phyloP scores from a whole-genome alignment of 768 basidiomycete genomes.

The Imleria badia region DNA sequence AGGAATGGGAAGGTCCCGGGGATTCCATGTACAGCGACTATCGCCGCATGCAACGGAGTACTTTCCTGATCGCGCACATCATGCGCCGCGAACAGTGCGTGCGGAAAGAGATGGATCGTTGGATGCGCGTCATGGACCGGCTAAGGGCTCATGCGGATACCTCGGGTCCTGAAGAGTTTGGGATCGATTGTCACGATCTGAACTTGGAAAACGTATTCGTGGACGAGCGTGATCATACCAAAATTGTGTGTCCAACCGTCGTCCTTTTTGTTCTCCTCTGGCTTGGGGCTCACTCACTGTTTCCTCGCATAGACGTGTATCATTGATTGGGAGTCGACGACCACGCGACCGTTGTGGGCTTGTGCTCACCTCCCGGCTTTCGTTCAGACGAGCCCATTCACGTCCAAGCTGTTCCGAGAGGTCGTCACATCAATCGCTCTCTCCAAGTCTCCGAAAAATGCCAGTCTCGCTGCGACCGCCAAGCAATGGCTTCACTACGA shows the following conservation, averaged over 20 bases:
- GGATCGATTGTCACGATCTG: constrained; percentile 82
- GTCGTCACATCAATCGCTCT: constrained; percentile 51
- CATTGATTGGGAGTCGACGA: constrained; percentile 93
- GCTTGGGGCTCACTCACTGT: background rate
- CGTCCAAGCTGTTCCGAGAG: constrained; percentile 66
- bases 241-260: constrained; percentile 54
- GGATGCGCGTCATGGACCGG: constrained; percentile 66
- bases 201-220: constrained; percentile 87
- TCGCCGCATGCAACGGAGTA: constrained; percentile 74
- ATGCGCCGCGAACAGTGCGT: constrained; percentile 61
- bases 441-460: constrained; percentile 19
- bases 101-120: constrained; percentile 68
- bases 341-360: constrained; percentile 82
- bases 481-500: constrained; percentile 78
- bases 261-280: background rate
- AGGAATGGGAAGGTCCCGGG: constrained; percentile 71
- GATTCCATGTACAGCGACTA: constrained; percentile 83
- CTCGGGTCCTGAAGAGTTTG: constrained; percentile 57
- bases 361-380: constrained; percentile 81
- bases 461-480: constrained; percentile 46
- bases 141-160: constrained; percentile 38
- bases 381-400: constrained; percentile 75
- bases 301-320: constrained; percentile 62
- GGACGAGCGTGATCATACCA: constrained; percentile 61
- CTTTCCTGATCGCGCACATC: constrained; percentile 75